These are phyloP conservation scores for Torulaspora gathmanii DNA, from an alignment of 805 yeast species.

Conservation along the genomic window DNA sequence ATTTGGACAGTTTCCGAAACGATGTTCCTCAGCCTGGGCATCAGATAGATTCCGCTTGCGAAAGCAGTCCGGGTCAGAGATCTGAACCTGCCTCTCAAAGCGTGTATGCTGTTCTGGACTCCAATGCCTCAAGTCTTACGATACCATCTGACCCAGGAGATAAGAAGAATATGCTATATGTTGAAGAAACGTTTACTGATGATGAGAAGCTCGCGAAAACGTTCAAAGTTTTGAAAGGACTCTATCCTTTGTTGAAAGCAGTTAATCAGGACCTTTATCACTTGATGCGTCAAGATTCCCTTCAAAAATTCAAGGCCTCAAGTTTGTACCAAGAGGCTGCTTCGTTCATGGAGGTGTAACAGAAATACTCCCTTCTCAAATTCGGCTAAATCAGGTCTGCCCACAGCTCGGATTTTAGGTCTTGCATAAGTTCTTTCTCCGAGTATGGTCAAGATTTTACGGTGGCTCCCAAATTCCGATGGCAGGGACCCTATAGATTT, in stretches of 20 bases:
- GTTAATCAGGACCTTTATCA: conserved; percentile 48
- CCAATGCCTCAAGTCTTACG: neutral
- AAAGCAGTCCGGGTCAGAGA: neutral
- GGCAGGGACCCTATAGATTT: no score
- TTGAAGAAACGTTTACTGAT: neutral
- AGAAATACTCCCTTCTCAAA: neutral
- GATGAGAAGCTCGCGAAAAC: conserved; percentile 21
- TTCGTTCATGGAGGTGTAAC: conserved; percentile 6
- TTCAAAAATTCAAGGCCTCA: conserved; percentile 59
- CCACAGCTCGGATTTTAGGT: no score
- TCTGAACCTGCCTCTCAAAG: neutral
- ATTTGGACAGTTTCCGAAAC: neutral
- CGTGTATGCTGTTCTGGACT: neutral
- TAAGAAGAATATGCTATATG: neutral
- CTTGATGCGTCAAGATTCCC: conserved; percentile 68
- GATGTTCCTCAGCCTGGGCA: neutral
- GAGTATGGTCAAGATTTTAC: no score
- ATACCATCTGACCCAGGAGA: neutral
- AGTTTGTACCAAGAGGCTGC: conserved; percentile 36
- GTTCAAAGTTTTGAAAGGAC: conserved; percentile 36
- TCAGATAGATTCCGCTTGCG: neutral
- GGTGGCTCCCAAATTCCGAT: no score
- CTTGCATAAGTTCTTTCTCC: no score
- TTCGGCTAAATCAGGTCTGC: no score
- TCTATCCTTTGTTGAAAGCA: conserved; percentile 44